phyloP scores from a whole-genome alignment of 2,329 filamentous ascomycete genomes.

The Penicillium sp. region DNA sequence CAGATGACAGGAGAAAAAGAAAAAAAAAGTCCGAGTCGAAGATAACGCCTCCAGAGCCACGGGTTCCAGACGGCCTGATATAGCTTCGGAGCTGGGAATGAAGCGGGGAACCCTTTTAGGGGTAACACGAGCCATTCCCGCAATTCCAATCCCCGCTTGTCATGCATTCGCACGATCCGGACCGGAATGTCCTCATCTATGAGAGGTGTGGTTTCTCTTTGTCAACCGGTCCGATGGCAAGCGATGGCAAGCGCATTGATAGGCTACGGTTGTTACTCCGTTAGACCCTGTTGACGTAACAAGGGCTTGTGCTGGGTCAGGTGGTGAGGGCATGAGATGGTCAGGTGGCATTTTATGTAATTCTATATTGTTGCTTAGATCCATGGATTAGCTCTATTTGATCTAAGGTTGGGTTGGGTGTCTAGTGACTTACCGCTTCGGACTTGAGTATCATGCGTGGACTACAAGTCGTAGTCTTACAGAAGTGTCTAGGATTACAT shows the following conservation, averaged over 20 bases:
- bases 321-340: conserved; percentile 3
- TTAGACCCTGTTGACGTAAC: conserved; percentile 18
- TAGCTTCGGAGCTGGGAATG: not conserved
- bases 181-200: conserved; percentile 11
- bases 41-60: conserved; percentile 1
- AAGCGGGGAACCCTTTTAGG: not conserved
- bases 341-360: conserved; percentile 8
- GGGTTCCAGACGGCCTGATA: conserved; percentile 4
- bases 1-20: not conserved
- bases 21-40: conserved; percentile 5
- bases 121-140: conserved; percentile 1
- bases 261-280: conserved; percentile 4
- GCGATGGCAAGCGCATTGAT: conserved; percentile 30
- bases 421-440: not conserved
- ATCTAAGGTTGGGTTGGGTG: not conserved
- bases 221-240: conserved; percentile 30
- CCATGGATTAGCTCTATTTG: not conserved
- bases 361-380: not conserved
- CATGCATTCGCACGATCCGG: conserved; percentile 9
- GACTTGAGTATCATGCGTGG: not conserved
- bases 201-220: conserved; percentile 23
- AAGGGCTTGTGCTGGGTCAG: conserved; percentile 9
- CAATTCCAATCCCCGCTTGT: not conserved
- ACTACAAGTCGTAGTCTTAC: not conserved
- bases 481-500: not conserved